These are phyloP conservation scores for Pythium rishiriense DNA, from an alignment of 352 stramenopile genomes.

Conservation along the genomic window DNA sequence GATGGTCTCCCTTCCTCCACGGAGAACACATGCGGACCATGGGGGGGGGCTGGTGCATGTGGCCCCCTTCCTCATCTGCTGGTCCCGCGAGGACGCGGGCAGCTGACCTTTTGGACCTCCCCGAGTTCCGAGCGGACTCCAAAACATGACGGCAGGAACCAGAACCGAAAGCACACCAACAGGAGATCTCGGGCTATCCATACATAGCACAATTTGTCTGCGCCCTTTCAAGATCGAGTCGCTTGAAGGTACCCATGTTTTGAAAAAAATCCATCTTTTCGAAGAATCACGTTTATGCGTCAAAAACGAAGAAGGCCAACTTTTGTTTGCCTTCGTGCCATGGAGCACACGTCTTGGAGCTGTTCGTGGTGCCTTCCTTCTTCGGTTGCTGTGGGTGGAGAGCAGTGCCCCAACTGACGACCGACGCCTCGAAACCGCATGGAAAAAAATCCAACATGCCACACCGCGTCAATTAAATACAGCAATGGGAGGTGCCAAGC, in stretches of 20 bases:
- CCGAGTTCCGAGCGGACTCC: background rate
- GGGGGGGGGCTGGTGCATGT: background rate
- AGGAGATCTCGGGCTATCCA: background rate
- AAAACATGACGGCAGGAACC: background rate
- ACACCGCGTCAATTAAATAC: background rate
- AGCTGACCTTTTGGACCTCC: background rate
- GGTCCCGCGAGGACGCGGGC: conserved; percentile 5
- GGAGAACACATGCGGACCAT: background rate
- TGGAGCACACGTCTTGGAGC: no score
- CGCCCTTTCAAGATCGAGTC: background rate
- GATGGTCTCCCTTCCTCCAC: background rate
- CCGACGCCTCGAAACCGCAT: background rate
- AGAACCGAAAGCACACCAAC: background rate
- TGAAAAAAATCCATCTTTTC: background rate
- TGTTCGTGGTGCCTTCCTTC: no score
- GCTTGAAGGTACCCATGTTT: background rate
- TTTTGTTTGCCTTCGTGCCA: no score
- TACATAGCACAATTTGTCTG: background rate
- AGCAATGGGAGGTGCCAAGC: no score
- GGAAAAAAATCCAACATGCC: background rate
- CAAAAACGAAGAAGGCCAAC: background rate
- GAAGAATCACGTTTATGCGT: background rate
- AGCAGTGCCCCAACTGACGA: background rate
- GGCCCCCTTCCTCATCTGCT: conserved; percentile 1
- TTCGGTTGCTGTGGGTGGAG: background rate